Conservation (phyloP, 805 yeast species). For the Candida maris region DNA sequence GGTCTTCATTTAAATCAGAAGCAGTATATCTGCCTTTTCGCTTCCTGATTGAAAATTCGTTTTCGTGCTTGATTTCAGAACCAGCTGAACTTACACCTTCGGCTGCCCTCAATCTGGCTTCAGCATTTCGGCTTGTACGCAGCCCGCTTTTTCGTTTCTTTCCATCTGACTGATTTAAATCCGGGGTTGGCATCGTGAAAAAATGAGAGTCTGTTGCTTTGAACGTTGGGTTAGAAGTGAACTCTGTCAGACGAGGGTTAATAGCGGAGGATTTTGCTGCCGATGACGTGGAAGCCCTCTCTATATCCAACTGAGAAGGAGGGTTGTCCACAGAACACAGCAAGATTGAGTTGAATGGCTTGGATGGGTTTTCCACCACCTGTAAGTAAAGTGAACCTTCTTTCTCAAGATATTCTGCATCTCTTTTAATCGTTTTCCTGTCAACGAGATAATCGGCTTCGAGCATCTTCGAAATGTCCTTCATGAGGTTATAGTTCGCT, state of each 20-base stretch:
- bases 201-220: conserved; percentile 22
- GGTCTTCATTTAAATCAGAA: conserved; percentile 18
- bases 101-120: conserved; percentile 15
- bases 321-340: conserved; percentile 11
- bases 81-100: conserved; percentile 1
- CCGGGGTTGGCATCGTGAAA: conserved; percentile 17
- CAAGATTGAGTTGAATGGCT: conserved; percentile 5
- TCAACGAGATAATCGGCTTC: conserved; percentile 44
- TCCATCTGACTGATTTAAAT: conserved; percentile 1
- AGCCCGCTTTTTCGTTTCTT: conserved; percentile 1
- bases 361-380: conserved; percentile 8
- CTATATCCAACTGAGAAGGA: conserved; percentile 12
- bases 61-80: neutral
- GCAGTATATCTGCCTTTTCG: conserved; percentile 4
- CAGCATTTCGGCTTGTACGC: conserved; percentile 8
- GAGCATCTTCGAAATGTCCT: conserved; percentile 37
- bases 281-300: conserved; percentile 4
- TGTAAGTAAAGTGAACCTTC: conserved; percentile 24
- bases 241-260: conserved; percentile 5
- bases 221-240: conserved; percentile 9
- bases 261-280: neutral
- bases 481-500: conserved; percentile 39
- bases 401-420: conserved; percentile 34
- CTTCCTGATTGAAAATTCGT: neutral
- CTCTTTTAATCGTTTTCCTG: conserved; percentile 49